Evolutionary conservation across 2,329 filamentous ascomycete species (phyloP), one percentile per base, ranked within the genome.

Genomic region (Xylaria hypoxylon): DNA sequence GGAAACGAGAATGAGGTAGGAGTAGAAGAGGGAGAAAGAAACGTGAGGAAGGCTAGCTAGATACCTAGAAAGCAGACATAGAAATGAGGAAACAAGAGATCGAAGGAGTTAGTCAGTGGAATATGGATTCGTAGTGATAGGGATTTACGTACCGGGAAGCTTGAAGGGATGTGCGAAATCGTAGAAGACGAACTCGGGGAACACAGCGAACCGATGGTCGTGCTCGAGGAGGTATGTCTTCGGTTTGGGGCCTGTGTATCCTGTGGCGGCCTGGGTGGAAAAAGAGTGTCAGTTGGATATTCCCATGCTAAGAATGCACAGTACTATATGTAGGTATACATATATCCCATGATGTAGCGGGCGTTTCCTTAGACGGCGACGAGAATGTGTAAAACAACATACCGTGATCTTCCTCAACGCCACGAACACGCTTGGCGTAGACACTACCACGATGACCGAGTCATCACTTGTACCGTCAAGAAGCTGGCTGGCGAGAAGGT

Each of bases 351-450:
- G 19, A 40, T 8, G 26, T 8, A 8, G 28, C 28, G 28, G 28
- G 28, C 8, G n/a, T 31, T 31, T 31, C 28, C 2, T 8, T 31
- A 31, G 28, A 31, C 5, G 28, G 8, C 8, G 1, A 47, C 17
- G 45, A 42, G 2, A 51, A 51, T 6, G 26, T 5, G 19, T 22
- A 38, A 28, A 17, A 15, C 28, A n/a, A 61, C 83, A 75, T 74
- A 90, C 88, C 72, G 91, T 74, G 17, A 92, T 78, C 71, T 94
- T 94, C 78, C 91, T 92, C 59, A 94, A 74, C 55, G 90, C 89
- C 22, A 95, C 86, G 78, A 94, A 95, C 1, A 90, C 90, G 76
- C 90, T 94, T 10, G 92, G 92, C 13, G 91, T 86, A 28, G 90
- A 93, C 6, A 95, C 85, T 2, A 94, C 86, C 3, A 86, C 91